Evolutionary conservation across 1,284 basidiomycete species (phyloP).

Genomic region (Ganoderma resinaceum): DNA sequence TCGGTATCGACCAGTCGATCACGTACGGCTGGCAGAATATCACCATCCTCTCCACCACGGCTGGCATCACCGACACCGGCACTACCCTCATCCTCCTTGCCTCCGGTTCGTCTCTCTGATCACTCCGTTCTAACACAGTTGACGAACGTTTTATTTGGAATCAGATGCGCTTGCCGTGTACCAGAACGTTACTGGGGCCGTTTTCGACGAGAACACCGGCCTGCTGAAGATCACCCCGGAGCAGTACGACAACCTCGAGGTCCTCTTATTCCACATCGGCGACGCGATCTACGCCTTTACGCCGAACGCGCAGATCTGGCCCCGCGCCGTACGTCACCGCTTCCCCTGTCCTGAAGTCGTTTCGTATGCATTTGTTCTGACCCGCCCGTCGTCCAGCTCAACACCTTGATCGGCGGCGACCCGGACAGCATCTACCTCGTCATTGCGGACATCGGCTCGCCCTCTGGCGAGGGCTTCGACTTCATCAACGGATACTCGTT

Average conservation of each 20-base stretch:
- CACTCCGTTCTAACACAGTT: neutral
- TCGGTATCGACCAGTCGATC: conserved; percentile 61
- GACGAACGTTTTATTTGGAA: neutral
- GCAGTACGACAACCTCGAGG: conserved; percentile 34
- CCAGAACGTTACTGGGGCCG: conserved; percentile 32
- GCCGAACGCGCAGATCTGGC: conserved; percentile 18
- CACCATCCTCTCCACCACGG: conserved; percentile 31
- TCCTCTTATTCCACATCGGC: conserved; percentile 27
- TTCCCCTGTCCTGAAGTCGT: conserved; percentile 39
- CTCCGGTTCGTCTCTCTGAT: conserved; percentile 32
- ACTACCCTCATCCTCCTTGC: conserved; percentile 46
- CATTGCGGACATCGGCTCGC: conserved; percentile 32
- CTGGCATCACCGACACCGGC: conserved; percentile 39
- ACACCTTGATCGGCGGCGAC: conserved; percentile 38
- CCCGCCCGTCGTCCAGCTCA: conserved; percentile 41
- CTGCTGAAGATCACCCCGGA: conserved; percentile 33
- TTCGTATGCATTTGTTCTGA: too few species aligned
- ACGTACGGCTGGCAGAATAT: conserved; percentile 43
- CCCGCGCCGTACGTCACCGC: conserved; percentile 13
- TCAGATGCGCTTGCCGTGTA: conserved; percentile 20
- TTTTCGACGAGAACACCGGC: conserved; percentile 32
- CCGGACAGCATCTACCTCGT: conserved; percentile 38
- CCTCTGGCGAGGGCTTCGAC: conserved; percentile 37
- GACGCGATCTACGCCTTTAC: conserved; percentile 10
- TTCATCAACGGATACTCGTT: conserved; percentile 43